Conservation (phyloP, 2,329 filamentous ascomycete genomes). For the Pyricularia sp. region DNA sequence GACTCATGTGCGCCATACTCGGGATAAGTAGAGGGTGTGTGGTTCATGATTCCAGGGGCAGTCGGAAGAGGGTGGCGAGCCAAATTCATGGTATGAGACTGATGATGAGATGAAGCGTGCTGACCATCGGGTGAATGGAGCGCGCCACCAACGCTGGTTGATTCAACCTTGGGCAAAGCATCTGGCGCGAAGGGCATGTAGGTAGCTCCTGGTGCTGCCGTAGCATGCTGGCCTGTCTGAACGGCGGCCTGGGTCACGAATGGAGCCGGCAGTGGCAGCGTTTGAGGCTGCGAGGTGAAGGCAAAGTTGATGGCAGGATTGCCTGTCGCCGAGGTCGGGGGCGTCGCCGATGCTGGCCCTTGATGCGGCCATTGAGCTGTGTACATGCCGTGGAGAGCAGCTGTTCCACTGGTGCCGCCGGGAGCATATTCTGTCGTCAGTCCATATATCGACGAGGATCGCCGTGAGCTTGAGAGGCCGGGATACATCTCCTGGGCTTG, state of each 20-base stretch:
- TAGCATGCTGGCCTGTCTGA: background rate
- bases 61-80: background rate
- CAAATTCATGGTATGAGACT: background rate
- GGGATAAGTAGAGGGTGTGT: background rate
- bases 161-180: background rate
- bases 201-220: background rate
- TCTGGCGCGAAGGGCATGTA: background rate
- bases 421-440: background rate
- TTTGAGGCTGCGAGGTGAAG: conserved; percentile 20
- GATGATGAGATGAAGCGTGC: background rate
- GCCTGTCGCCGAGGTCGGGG: conserved; percentile 20
- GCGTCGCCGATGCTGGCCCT: background rate
- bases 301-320: conserved; percentile 32
- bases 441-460: background rate
- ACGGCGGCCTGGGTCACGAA: conserved; percentile 1
- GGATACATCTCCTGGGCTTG: conserved; percentile 30
- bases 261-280: background rate
- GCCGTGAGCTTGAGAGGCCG: background rate
- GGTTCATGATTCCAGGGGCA: background rate
- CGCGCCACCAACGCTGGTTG: background rate
- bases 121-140: background rate
- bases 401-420: conserved; percentile 3
- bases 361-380: conserved; percentile 27
- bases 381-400: conserved; percentile 30
- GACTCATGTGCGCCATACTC: background rate